A percentile compares a stretch with the other conserved stretches of the same genome.
phyloP scores from a whole-genome alignment of 2,329 filamentous ascomycete genomes.

The Hypomyces perniciosus region DNA sequence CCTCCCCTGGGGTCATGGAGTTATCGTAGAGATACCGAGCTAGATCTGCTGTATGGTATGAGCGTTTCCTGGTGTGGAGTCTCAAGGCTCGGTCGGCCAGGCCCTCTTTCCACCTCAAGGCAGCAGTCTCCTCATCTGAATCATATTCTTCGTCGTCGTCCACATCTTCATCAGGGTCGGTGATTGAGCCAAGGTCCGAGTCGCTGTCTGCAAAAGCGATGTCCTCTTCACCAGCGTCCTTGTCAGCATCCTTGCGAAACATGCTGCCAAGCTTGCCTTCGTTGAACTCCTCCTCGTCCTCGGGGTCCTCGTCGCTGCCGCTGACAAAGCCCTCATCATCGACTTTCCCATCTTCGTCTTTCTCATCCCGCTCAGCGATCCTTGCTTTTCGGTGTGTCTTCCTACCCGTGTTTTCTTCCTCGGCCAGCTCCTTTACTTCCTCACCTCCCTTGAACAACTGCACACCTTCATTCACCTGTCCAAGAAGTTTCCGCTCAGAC shows the following conservation, averaged over 20 bases:
- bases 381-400: conserved; percentile 54
- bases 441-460: conserved; percentile 78
- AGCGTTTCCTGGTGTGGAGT: conserved; percentile 62
- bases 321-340: conserved; percentile 52
- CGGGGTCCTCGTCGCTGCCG: conserved; percentile 48
- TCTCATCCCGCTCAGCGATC: conserved; percentile 54
- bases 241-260: conserved; percentile 48
- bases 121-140: conserved; percentile 65
- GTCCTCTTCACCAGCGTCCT: conserved; percentile 57
- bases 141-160: conserved; percentile 46
- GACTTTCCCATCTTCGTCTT: conserved; percentile 50
- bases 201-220: conserved; percentile 93
- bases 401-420: conserved; percentile 52
- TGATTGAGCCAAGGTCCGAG: conserved; percentile 88
- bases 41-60: conserved; percentile 75
- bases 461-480: conserved; percentile 74
- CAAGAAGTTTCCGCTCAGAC: conserved; percentile 72
- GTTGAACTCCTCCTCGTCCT: conserved; percentile 51
- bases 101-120: conserved; percentile 81
- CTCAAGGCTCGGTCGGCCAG: conserved; percentile 68
- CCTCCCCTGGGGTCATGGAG: conserved; percentile 66
- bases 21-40: conserved; percentile 86
- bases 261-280: conserved; percentile 56
- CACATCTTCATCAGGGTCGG: conserved; percentile 42
- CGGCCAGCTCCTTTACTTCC: conserved; percentile 52